Evolutionary conservation across 306 rosid genomes (phyloP).

Genomic region (Macrotyloma uniflorum): DNA sequence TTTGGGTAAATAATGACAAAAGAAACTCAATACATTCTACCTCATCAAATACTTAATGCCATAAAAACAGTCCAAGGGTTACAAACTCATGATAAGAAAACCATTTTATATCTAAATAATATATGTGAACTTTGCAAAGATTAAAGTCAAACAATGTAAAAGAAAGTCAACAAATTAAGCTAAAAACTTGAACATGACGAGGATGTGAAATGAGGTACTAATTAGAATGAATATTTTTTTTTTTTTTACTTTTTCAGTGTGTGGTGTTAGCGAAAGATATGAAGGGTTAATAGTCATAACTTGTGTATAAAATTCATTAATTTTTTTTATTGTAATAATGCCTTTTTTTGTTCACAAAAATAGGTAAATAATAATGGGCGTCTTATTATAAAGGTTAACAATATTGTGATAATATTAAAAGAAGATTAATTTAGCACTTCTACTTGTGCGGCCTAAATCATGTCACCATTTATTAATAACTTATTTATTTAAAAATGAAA

Average conservation of each 20-base stretch:
- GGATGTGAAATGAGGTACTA: constrained; percentile 15
- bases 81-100: neutral
- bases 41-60: constrained; percentile 17
- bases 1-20: neutral
- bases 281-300: too few species aligned
- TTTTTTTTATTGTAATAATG: too few species aligned
- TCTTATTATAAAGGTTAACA: too few species aligned
- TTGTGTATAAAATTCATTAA: too few species aligned
- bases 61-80: neutral
- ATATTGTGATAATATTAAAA: too few species aligned
- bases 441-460: too few species aligned
- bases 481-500: too few species aligned
- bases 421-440: too few species aligned
- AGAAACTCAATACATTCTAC: neutral
- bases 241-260: neutral
- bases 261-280: constrained; percentile 36
- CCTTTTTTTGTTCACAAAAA: too few species aligned
- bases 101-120: neutral
- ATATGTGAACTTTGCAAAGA: neutral
- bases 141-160: neutral
- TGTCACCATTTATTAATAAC: too few species aligned
- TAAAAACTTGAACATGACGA: constrained; percentile 10
- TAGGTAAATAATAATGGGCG: too few species aligned
- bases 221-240: neutral
- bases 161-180: neutral